phyloP scores from a whole-genome alignment of 2,329 filamentous ascomycete species.

The Ophiosphaerella herpotricha region DNA sequence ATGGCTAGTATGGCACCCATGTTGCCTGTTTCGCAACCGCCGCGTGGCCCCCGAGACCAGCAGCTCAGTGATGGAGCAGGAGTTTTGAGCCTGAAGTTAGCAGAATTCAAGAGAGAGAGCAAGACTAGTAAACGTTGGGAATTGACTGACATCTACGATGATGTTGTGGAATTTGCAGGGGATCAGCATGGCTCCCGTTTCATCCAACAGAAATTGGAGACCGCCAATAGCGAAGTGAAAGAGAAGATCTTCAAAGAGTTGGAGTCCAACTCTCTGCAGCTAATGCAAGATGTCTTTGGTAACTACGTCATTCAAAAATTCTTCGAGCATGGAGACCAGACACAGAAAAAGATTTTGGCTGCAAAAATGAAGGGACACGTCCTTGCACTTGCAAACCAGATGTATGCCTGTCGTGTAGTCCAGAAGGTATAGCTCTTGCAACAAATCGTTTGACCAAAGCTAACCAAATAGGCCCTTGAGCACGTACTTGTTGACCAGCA shows the following conservation, averaged over 20 bases:
- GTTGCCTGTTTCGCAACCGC: conserved; percentile 45
- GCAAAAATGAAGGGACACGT: conserved; percentile 88
- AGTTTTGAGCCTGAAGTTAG: conserved; percentile 72
- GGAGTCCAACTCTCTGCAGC: conserved; percentile 76
- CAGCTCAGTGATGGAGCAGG: conserved; percentile 59
- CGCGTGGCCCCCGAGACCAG: conserved; percentile 54
- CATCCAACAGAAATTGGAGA: conserved; percentile 90
- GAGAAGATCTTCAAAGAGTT: conserved; percentile 89
- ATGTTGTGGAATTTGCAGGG: conserved; percentile 92
- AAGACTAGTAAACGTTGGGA: conserved; percentile 79
- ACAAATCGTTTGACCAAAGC: neutral
- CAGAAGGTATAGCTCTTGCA: conserved; percentile 70
- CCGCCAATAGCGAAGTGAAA: conserved; percentile 94
- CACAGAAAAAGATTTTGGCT: conserved; percentile 86
- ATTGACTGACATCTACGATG: conserved; percentile 83
- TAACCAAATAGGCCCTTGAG: conserved; percentile 71
- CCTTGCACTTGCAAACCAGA: conserved; percentile 76
- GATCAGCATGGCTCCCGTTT: conserved; percentile 96
- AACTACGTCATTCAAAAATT: conserved; percentile 99
- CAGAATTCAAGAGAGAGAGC: conserved; percentile 76
- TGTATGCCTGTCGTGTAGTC: conserved; percentile 94
- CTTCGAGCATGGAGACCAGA: conserved; percentile 92
- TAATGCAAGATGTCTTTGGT: conserved; percentile 96
- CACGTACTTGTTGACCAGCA: conserved; percentile 93
- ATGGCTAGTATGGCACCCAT: conserved; percentile 43